Evolutionary conservation across 768 basidiomycete genomes (phyloP), one percentile per base, ranked within the genome.

Genomic region (Serendipita sp.): DNA sequence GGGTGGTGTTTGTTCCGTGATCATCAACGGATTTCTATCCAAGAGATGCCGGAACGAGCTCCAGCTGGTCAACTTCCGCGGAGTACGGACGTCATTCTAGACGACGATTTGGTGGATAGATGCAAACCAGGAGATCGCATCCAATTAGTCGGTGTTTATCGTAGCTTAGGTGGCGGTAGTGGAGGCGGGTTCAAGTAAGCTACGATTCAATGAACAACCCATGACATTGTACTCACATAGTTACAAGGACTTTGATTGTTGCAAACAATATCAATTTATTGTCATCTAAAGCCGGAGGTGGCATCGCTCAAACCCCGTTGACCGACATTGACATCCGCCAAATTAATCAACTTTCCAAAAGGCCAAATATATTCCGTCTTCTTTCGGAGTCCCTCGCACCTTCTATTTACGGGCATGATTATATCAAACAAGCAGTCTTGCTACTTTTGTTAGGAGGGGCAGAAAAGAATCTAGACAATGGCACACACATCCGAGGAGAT

Each of bases 41-140:
- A 99, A 76, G 96, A 99, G 72, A 98, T 99, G 95, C 96, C 96
- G 2, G 96, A 99, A 75, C 85, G 96, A 28, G 94, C 96, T 13
- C 96, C 96, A 30, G 89, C 96, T 48, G 96, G 96, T 34, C 95
- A 97, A 74, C 79, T 99, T 34, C 96, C 96, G 51, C 82, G 96
- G 56, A 94, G 93, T 70, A 93, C 92, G 41, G 96, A 99, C 74
- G 88, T 98, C 63, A 89, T 97, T 51, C 75, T 97, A 68, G 95
- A 96, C 69, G 94, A 96, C 68, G 96, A 99, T 73, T 78, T 98
- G 60, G 96, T 99, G 37, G 96, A 99, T 76, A 86, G 84, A 71
- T 96, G 92, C 73, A 99, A 99, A 75, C 95, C 96, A 3, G 96
- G 96, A 45, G 96, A 99, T 74, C 85, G 96, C 63, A 90, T 98